A percentile compares a stretch with the other conserved stretches of the same genome.
These are phyloP conservation scores for Penicillium decumbens DNA, from an alignment of 2,329 filamentous ascomycete genomes.

Conservation along the genomic window DNA sequence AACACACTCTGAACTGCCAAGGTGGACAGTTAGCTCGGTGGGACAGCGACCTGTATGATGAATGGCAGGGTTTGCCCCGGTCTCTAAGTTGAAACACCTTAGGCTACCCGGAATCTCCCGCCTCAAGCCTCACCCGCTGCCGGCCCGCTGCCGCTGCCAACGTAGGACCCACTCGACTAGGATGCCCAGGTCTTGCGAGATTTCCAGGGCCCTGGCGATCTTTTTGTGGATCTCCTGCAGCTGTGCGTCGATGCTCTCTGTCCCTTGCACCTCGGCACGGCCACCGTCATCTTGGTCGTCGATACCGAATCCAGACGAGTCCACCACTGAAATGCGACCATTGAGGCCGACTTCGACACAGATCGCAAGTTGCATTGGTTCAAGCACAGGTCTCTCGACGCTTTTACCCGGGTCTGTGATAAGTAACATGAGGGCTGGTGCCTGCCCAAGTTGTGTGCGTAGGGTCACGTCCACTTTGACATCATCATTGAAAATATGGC, in stretches of 20 bases:
- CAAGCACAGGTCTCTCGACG: slow-evolving; percentile 4
- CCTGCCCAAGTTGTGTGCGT: slow-evolving; percentile 37
- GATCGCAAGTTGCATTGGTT: slow-evolving; percentile 30
- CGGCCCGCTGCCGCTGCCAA: slow-evolving; percentile 32
- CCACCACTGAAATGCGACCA: slow-evolving; percentile 38
- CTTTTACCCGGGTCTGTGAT: slow-evolving; percentile 26
- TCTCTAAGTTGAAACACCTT: not conserved
- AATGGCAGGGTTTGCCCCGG: not conserved
- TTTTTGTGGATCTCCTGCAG: slow-evolving; percentile 30
- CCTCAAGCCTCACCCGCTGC: slow-evolving; percentile 16
- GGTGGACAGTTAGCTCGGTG: not conserved
- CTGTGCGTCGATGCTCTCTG: slow-evolving; percentile 11
- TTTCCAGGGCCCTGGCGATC: slow-evolving; percentile 39
- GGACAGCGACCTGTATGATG: not conserved
- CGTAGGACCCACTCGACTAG: slow-evolving; percentile 43
- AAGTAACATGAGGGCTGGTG: slow-evolving; percentile 38
- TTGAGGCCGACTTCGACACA: slow-evolving; percentile 40
- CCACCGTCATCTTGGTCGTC: slow-evolving; percentile 11
- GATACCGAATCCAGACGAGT: slow-evolving; percentile 34
- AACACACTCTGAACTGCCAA: not conserved
- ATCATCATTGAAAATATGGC: slow-evolving; percentile 16
- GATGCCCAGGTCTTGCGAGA: slow-evolving; percentile 44
- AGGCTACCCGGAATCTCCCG: slow-evolving; percentile 3
- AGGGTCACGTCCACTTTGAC: slow-evolving; percentile 38
- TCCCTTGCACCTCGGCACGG: slow-evolving; percentile 19